Evolutionary conservation across 495 filamentous ascomycete genomes (phyloP), one percentile per base, ranked within the genome.

Genomic region (Penicillium diatomitis): DNA sequence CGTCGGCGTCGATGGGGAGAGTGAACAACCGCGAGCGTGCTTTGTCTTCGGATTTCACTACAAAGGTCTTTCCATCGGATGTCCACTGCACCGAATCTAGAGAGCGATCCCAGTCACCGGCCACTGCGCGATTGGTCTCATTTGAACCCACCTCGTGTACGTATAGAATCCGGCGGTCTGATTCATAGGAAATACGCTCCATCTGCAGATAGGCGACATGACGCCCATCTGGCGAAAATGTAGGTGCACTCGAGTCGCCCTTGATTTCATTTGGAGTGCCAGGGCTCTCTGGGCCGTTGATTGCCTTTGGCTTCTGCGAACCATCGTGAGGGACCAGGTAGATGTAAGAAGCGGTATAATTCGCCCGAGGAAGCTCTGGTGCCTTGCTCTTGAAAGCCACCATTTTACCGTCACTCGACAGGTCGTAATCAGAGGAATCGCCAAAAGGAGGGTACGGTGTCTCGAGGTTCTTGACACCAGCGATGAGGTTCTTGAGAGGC

Each of bases 371-470:
- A 5, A 70, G 36, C 32, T 72, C 66, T 5, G 66, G 66, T 0
- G 66, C 67, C 49, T 72, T 72, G 57, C 66, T 71, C 56, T 68
- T 67, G 62, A 67, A 71, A 4, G 63, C 61, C 31, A 70, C 67
- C 61, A 54, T 66, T 44, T 63, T 62, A 20, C 71, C 71, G 39
- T 71, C 56, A 1, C 63, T 50, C 4, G 68, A 69, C 42, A 74
- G 48, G 34, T 70, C 65, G 39, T 71, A 74, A 53, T 74, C 71
- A 0, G 67, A 63, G 6, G 60, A 52, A 38, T 59, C 64, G 4
- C 69, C 67, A 44, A 68, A 70, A 4, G 71, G 69, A 12, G 69
- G 71, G 35, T 65, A 69, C 0, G 73, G 73, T 5, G 62, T 63
- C 50, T 77, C 73, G 6, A 71, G 65, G 44, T 65, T 70, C 50